phyloP scores from a whole-genome alignment of 2,329 filamentous ascomycete species.

The Capronia epimyces region DNA sequence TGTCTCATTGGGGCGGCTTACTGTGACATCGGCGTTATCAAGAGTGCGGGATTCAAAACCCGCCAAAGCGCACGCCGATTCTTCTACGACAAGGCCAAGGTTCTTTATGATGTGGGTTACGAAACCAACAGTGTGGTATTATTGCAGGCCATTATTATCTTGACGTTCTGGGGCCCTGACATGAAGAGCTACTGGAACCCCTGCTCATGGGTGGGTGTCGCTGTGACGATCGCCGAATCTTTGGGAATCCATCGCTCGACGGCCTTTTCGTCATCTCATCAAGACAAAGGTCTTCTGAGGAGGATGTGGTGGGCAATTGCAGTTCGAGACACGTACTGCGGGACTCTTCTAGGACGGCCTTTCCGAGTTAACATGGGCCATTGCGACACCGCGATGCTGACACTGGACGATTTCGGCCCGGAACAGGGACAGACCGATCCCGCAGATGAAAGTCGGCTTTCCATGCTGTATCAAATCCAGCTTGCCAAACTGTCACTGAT shows the following conservation, averaged over 20 bases:
- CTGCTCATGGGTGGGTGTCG: conserved; percentile 29
- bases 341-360: conserved; percentile 13
- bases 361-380: conserved; percentile 17
- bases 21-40: conserved; percentile 25
- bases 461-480: conserved; percentile 12
- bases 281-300: conserved; percentile 14
- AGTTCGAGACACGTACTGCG: conserved; percentile 19
- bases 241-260: conserved; percentile 30
- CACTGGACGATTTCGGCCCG: conserved; percentile 7
- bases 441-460: background rate
- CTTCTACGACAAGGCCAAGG: conserved; percentile 31
- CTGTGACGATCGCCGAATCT: conserved; percentile 29
- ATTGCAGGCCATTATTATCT: conserved; percentile 29
- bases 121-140: conserved; percentile 29
- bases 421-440: background rate
- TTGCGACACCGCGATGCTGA: conserved; percentile 11
- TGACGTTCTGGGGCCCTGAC: conserved; percentile 31
- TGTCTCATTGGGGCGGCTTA: conserved; percentile 28
- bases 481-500: conserved; percentile 13
- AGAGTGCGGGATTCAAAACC: conserved; percentile 26
- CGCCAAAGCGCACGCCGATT: conserved; percentile 28
- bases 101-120: conserved; percentile 31
- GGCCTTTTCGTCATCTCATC: conserved; percentile 1
- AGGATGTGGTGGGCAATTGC: conserved; percentile 27
- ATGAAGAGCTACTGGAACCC: conserved; percentile 32